A percentile compares a stretch with the other conserved stretches of the same genome.
Conservation (phyloP, 129 eudicot species). For the Glebionis coronaria region DNA sequence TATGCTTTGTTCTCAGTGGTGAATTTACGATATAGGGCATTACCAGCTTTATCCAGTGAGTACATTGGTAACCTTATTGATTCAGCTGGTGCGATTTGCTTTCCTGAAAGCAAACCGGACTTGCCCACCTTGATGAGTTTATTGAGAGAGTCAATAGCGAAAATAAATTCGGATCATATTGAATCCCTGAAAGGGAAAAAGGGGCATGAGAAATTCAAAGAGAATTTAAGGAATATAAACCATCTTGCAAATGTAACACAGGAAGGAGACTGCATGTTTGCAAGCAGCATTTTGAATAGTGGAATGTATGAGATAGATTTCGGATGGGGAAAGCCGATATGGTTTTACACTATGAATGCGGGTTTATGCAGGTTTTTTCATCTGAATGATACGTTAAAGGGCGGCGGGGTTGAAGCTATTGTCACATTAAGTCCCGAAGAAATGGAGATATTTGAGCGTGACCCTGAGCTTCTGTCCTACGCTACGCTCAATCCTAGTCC, state of each 20-base stretch:
- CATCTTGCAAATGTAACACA: background rate
- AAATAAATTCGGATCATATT: background rate
- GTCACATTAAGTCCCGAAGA: background rate
- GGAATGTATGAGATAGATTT: no score
- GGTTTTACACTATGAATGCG: background rate
- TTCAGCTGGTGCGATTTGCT: background rate
- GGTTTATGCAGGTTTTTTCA: background rate
- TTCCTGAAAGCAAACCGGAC: background rate
- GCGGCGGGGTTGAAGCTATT: background rate
- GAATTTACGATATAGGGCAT: background rate
- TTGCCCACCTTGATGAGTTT: constrained; percentile 5
- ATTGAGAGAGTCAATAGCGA: background rate
- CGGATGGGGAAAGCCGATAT: no score
- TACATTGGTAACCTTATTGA: background rate
- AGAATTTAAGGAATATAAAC: background rate
- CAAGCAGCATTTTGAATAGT: background rate
- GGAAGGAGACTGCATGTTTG: background rate
- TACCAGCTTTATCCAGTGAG: background rate
- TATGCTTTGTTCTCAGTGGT: background rate
- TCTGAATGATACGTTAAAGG: background rate
- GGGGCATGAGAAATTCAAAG: background rate
- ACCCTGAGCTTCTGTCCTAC: background rate
- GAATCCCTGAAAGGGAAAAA: constrained; percentile 8
- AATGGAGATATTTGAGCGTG: background rate
- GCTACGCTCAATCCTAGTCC: constrained; percentile 5